phyloP scores from a whole-genome alignment of 192 early-diverging fungal genomes.

The Coemansia aciculifera region DNA sequence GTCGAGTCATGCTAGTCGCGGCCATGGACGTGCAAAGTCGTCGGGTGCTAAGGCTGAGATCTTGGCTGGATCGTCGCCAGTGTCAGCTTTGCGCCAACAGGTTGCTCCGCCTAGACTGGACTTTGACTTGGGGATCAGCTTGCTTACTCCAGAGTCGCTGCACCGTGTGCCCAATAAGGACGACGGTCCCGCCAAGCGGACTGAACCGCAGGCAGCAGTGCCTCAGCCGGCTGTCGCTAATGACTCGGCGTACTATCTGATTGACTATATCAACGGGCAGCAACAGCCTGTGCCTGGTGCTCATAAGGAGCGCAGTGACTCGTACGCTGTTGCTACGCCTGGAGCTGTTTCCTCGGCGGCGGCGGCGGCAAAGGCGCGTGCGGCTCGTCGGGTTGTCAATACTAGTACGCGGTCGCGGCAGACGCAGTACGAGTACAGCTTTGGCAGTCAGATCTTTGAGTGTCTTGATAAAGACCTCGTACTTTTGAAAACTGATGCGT shows the following conservation, averaged over 20 bases:
- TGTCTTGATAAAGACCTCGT: slow-evolving; percentile 44
- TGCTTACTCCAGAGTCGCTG: slow-evolving; percentile 48
- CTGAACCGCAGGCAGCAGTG: neutral
- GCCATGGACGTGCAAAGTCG: slow-evolving; percentile 4
- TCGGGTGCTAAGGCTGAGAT: neutral
- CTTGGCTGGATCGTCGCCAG: neutral
- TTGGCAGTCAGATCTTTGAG: slow-evolving; percentile 55
- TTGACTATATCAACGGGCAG: slow-evolving; percentile 47
- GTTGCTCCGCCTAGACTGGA: slow-evolving; percentile 35
- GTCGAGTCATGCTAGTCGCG: slow-evolving; percentile 1
- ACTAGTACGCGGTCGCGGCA: slow-evolving; percentile 44
- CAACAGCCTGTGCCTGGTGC: neutral
- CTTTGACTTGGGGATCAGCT: slow-evolving; percentile 41
- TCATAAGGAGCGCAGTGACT: slow-evolving; percentile 1
- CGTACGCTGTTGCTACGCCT: neutral
- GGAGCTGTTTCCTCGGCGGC: neutral
- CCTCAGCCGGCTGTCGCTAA: slow-evolving; percentile 10
- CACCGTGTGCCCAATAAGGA: slow-evolving; percentile 22
- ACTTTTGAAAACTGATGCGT: slow-evolving; percentile 46
- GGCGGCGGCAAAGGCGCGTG: slow-evolving; percentile 1
- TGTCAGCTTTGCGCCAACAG: neutral
- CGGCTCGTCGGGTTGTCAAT: slow-evolving; percentile 45
- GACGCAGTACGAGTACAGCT: slow-evolving; percentile 55
- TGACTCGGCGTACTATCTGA: slow-evolving; percentile 46
- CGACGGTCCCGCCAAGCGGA: neutral